Evolutionary conservation across 805 yeast species (phyloP), one percentile per base, ranked within the genome.

Genomic region (Myxozyma monticola): DNA sequence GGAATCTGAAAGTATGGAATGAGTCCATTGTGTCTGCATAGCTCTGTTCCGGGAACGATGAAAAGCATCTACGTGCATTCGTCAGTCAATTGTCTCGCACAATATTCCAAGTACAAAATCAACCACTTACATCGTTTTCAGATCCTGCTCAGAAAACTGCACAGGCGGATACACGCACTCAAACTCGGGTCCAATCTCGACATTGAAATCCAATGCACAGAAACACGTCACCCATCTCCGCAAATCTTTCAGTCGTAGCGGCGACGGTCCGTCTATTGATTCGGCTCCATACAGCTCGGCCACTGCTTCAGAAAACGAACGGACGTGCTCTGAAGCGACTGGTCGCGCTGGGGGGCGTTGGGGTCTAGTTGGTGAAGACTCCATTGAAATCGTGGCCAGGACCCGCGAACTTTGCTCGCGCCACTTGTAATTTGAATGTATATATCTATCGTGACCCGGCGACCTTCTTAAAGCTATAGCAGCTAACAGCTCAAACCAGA

Each of bases 41-140:
- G 29, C 59, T 45, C n/a, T 48, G 59, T 34, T 54, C 59, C 12
- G 59, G 59, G 33, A 54, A 54, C 21, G 56, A 49, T 12, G 57
- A 52, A 24, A 54, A 54, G 37, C 56, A 54, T 10, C 57, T 48
- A 22, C 14, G 5, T n/a, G 6, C 21, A 20, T 18, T 4, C n/a
- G n/a, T n/a, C n/a, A n/a, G n/a, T 14, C 14, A 12, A 12, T 29
- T n/a, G 10, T 18, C 10, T 36, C 41, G 12, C n/a, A 3, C 5
- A 6, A 10, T 26, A 9, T 28, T 34, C 26, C 9, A 2, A 15
- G 2, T 1, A 21, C 4, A 12, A 31, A 15, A 5, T 17, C 7
- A 14, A n/a, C 14, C 14, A 29, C 57, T 25, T 24, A 53, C 56
- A 54, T 48, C 14, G 59, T 52, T 21, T 52, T 45, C 40, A 54